A percentile compares a stretch with the other conserved stretches of the same genome.
Evolutionary conservation across 2,329 filamentous ascomycete species (phyloP).

Genomic region (Cercospora sp.): DNA sequence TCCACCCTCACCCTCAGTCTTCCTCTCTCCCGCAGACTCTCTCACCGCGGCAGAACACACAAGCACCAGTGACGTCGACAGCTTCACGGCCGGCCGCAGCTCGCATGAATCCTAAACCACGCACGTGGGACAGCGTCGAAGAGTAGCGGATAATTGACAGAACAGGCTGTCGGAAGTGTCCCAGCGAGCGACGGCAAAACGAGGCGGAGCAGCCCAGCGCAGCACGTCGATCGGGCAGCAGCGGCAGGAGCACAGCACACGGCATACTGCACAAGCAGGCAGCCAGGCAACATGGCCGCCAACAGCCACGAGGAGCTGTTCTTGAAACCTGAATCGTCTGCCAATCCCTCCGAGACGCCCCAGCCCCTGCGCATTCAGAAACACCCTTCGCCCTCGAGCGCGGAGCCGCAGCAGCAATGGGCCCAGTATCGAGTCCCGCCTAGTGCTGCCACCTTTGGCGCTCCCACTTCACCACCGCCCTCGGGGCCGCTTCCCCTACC

Average conservation of each 20-base stretch:
- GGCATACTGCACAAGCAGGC: background rate
- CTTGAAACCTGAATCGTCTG: constrained; percentile 23
- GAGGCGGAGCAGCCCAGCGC: background rate
- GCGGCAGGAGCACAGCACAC: constrained; percentile 6
- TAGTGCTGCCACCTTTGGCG: constrained; percentile 34
- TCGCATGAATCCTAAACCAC: background rate
- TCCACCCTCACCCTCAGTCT: background rate
- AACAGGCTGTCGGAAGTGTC: background rate
- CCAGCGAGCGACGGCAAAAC: background rate
- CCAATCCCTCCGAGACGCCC: constrained; percentile 30
- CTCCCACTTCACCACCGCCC: constrained; percentile 37
- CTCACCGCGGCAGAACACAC: background rate
- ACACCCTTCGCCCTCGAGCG: constrained; percentile 24
- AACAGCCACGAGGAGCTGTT: constrained; percentile 29
- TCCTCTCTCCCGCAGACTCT: background rate
- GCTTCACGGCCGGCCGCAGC: background rate
- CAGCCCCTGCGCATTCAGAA: constrained; percentile 38
- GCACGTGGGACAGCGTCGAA: background rate
- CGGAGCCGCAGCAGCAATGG: constrained; percentile 37
- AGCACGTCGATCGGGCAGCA: background rate
- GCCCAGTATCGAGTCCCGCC: constrained; percentile 37
- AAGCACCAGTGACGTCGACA: background rate
- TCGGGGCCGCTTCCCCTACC: constrained; percentile 33
- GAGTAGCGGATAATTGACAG: background rate
- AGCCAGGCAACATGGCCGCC: constrained; percentile 10